phyloP scores from a whole-genome alignment of 352 stramenopile genomes.

The Globisporangium yorkense region DNA sequence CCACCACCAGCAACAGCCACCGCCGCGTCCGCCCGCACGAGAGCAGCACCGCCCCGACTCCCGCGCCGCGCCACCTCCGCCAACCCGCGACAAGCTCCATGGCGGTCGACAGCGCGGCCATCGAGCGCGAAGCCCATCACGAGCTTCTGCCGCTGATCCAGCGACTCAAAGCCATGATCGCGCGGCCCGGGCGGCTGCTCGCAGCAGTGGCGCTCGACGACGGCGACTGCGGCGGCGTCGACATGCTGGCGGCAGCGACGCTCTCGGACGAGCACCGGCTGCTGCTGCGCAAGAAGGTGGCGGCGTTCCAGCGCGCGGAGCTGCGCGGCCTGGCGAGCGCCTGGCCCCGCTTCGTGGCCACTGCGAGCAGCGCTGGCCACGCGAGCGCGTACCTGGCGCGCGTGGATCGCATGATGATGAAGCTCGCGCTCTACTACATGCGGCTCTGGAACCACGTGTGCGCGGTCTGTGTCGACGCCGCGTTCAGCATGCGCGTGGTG shows the following conservation, averaged over 20 bases:
- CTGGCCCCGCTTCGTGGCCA: conserved; percentile 27
- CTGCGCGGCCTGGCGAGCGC: conserved; percentile 19
- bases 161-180: conserved; percentile 42
- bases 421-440: conserved; percentile 49
- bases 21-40: background rate
- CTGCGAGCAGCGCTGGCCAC: conserved; percentile 5
- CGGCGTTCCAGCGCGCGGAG: conserved; percentile 28
- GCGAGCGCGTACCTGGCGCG: conserved; percentile 12
- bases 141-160: conserved; percentile 32
- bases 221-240: background rate
- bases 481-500: conserved; percentile 28
- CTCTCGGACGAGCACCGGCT: conserved; percentile 13
- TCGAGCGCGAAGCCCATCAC: conserved; percentile 17
- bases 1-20: conserved; percentile 9
- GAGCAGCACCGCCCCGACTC: background rate
- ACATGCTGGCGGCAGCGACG: background rate
- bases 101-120: conserved; percentile 1
- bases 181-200: conserved; percentile 40
- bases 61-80: background rate
- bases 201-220: conserved; percentile 26
- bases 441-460: conserved; percentile 49
- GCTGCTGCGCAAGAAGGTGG: conserved; percentile 25
- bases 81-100: background rate
- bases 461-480: conserved; percentile 29
- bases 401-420: conserved; percentile 47